Conservation (phyloP, 441 rosid species). For the Theobroma grandiflorum region DNA sequence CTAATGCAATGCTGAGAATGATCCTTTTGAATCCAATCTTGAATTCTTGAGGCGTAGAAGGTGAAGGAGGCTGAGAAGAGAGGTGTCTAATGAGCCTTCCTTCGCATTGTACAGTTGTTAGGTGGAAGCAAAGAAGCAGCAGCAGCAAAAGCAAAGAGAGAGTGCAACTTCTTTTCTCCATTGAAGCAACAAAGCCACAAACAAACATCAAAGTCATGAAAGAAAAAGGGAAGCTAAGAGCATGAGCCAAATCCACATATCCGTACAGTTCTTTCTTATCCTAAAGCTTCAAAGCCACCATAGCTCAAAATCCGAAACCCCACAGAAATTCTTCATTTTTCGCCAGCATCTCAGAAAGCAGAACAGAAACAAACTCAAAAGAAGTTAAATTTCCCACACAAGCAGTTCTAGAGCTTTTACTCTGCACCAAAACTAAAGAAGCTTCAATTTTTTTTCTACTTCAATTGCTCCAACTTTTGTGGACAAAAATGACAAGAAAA, state of each 20-base stretch:
- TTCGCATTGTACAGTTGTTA: constrained; percentile 50
- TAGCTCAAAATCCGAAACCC: constrained; percentile 14
- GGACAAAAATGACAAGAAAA: constrained; percentile 29
- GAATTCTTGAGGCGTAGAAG: constrained; percentile 50
- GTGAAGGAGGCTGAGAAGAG: constrained; percentile 46
- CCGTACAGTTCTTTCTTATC: neutral
- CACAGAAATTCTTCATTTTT: constrained; percentile 21
- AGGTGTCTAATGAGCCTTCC: constrained; percentile 57
- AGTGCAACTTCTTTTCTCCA: constrained; percentile 54
- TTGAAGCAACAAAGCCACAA: constrained; percentile 34
- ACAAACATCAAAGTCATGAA: constrained; percentile 29
- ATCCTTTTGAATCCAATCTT: constrained; percentile 65
- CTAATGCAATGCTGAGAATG: constrained; percentile 64
- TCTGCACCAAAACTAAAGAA: constrained; percentile 27
- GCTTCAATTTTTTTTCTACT: constrained; percentile 17
- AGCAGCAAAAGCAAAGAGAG: constrained; percentile 48
- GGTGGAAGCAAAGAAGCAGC: constrained; percentile 47
- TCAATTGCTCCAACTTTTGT: constrained; percentile 7
- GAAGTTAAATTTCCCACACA: neutral
- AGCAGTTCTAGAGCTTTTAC: constrained; percentile 16
- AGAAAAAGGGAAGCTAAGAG: constrained; percentile 25
- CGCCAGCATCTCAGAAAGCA: constrained; percentile 18
- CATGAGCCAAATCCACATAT: constrained; percentile 23
- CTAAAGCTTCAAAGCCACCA: constrained; percentile 19
- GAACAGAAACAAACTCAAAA: neutral